phyloP scores from a whole-genome alignment of 1,139 yeast genomes.

The Protomyces gravidus region DNA sequence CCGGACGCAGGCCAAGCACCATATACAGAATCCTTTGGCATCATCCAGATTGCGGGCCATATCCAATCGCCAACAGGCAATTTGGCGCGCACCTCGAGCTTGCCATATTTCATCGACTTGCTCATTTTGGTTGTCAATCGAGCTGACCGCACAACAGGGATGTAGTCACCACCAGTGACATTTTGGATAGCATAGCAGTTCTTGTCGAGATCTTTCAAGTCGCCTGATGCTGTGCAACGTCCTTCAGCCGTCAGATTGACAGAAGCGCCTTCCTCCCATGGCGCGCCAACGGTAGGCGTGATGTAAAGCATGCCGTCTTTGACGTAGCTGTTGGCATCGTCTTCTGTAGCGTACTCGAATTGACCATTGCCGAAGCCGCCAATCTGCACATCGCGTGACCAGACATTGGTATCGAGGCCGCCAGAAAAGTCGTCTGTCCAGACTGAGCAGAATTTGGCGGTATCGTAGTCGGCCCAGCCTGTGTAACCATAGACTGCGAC shows the following conservation, averaged over 20 bases:
- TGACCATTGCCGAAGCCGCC: constrained; percentile 34
- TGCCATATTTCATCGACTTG: constrained; percentile 31
- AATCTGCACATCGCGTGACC: constrained; percentile 32
- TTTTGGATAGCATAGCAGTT: constrained; percentile 32
- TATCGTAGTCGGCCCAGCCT: constrained; percentile 31
- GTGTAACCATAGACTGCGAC: constrained; percentile 31
- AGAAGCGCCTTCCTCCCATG: constrained; percentile 31
- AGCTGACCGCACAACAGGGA: constrained; percentile 34
- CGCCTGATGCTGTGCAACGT: constrained; percentile 29
- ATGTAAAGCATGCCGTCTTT: constrained; percentile 32
- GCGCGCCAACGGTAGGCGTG: constrained; percentile 31
- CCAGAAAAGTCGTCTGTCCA: constrained; percentile 29
- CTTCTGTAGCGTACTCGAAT: constrained; percentile 33
- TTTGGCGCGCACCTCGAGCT: constrained; percentile 33
- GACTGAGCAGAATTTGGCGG: constrained; percentile 25
- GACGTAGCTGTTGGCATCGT: constrained; percentile 30
- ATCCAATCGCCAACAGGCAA: constrained; percentile 34
- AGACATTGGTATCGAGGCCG: constrained; percentile 21
- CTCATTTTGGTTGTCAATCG: constrained; percentile 30
- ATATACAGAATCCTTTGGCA: constrained; percentile 31
- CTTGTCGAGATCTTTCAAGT: neutral
- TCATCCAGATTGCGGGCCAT: constrained; percentile 35
- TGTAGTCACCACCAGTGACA: constrained; percentile 24
- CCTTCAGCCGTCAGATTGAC: constrained; percentile 32
- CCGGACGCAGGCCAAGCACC: constrained; percentile 35